These are phyloP conservation scores for Calocera viscosa DNA, from an alignment of 768 basidiomycete species.

Conservation along the genomic window DNA sequence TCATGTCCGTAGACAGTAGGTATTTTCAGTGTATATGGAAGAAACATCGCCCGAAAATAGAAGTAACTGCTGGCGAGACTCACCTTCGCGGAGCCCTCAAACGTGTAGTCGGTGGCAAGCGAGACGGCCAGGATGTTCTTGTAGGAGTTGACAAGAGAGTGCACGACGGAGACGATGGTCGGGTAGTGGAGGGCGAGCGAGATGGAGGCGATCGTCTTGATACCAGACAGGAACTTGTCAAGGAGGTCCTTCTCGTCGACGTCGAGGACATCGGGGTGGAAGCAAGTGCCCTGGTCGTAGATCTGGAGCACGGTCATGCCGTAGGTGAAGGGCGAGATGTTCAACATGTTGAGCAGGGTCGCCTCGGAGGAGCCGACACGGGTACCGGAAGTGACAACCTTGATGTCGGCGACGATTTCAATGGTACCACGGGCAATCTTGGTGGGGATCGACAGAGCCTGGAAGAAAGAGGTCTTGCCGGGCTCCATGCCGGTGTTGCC, in stretches of 20 bases:
- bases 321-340: conserved; percentile 99
- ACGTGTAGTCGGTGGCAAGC: conserved; percentile 83
- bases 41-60: conserved; percentile 16
- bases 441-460: conserved; percentile 97
- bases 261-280: conserved; percentile 82
- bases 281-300: conserved; percentile 85
- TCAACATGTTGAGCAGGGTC: conserved; percentile 97
- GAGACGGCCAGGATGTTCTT: conserved; percentile 92
- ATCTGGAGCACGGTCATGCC: conserved; percentile 98
- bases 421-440: conserved; percentile 99
- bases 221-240: conserved; percentile 79
- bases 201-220: conserved; percentile 92
- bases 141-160: conserved; percentile 97
- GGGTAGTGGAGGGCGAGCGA: conserved; percentile 95
- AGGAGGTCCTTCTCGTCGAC: conserved; percentile 84
- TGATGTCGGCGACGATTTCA: conserved; percentile 94
- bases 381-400: conserved; percentile 83
- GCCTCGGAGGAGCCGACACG: conserved; percentile 97
- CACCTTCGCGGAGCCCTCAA: conserved; percentile 89
- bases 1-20: background rate
- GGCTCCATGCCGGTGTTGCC: conserved; percentile 99
- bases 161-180: conserved; percentile 82
- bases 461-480: conserved; percentile 99
- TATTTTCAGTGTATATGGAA: conserved; percentile 11
- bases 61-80: conserved; percentile 19